Evolutionary conservation across 2,329 filamentous ascomycete genomes (phyloP), one percentile per base, ranked within the genome.

Genomic region (Fusarium dimerum): DNA sequence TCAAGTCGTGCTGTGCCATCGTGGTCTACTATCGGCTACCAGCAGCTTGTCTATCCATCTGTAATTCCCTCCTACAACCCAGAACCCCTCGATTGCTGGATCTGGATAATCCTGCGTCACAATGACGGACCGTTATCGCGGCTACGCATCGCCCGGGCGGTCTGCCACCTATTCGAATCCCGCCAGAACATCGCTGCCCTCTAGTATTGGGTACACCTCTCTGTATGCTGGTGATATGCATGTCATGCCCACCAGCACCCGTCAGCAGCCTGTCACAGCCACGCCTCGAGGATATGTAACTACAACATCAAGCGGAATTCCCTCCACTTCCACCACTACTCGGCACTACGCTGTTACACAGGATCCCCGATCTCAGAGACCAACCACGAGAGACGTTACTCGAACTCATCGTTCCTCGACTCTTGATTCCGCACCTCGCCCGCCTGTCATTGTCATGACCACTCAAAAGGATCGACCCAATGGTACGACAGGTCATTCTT

Each of bases 391-490:
- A 56, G 79, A 82, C 30, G 66, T 70, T 36, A 74, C 76, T 63
- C 77, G 78, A 26, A 41, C 54, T 20, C 72, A 69, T 48, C 77
- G 79, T 66, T 79, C 79, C 29, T 78, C 78, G 8, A 82, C 80
- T 1, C 56, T 82, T 20, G 83, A 86, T 50, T 70, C 77, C 13
- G 65, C 71, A 20, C 66, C 48, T 42, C 74, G 78, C 40, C 80
- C 82, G 11, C 79, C 82, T 48, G 77, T 84, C 60, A 80, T 84
- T 51, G 76, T 85, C 56, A 85, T 81, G 17, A 82, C 81, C 6
- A 78, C 76, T 29, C 75, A 79, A 51, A 74, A 73, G 50, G 66
- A 71, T 46, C 68, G 70, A 30, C 67, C 74, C 29, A 76, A 78
- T 43, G 67, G 67, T 18, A 66, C 70, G n/a, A 65, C 69, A 43